These are phyloP conservation scores for Pholiota microspora DNA, from an alignment of 768 basidiomycete species.

Conservation along the genomic window DNA sequence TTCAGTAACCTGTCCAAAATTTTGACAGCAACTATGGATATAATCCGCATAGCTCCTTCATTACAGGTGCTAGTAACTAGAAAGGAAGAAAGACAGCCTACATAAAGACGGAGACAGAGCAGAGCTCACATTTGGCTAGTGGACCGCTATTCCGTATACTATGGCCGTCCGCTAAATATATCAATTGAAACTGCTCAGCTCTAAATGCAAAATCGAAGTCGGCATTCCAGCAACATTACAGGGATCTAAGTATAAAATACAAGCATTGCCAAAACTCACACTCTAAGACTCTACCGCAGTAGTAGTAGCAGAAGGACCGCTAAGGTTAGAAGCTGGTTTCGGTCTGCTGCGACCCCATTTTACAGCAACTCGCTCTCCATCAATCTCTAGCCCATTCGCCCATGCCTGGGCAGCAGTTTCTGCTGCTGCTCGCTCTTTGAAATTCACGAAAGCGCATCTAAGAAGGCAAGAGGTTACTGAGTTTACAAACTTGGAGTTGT, in stretches of 20 bases:
- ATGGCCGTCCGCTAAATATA: no score
- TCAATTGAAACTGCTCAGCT: no score
- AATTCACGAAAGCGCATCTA: conserved; percentile 96
- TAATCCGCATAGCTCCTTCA: not conserved
- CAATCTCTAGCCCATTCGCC: conserved; percentile 88
- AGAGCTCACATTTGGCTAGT: no score
- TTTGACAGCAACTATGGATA: no score
- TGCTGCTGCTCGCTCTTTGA: conserved; percentile 77
- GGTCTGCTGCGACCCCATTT: conserved; percentile 87
- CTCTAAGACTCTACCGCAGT: conserved; percentile 19
- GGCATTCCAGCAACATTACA: conserved; percentile 4
- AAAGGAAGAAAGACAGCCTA: no score
- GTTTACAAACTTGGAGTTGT: not conserved
- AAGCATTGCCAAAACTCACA: not conserved
- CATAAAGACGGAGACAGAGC: no score
- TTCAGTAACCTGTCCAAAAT: no score
- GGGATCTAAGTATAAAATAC: not conserved
- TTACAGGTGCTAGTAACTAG: no score
- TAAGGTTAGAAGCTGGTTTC: conserved; percentile 29
- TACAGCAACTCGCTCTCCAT: conserved; percentile 67
- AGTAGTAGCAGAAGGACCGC: conserved; percentile 17
- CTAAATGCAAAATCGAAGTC: no score
- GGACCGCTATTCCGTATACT: no score
- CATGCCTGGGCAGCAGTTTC: conserved; percentile 88
- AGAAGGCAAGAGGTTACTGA: not conserved